These are phyloP conservation scores for Colletotrichum tamarilloi DNA, from an alignment of 2,329 filamentous ascomycete species.

Conservation along the genomic window DNA sequence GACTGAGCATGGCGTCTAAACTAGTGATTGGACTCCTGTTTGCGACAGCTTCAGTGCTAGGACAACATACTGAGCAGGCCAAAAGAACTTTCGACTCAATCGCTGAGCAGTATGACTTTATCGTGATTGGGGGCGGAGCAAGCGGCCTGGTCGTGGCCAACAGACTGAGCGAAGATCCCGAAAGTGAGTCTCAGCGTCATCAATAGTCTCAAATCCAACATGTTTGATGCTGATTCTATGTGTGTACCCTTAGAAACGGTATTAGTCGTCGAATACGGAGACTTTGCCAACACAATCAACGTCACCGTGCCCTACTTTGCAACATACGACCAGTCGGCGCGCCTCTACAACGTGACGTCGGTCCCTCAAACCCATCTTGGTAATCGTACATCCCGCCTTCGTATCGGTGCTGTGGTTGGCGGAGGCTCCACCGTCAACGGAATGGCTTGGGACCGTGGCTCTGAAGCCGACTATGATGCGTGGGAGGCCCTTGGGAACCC, in stretches of 20 bases:
- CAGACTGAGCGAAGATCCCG: conserved; percentile 48
- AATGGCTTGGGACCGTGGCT: conserved; percentile 44
- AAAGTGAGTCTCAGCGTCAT: conserved; percentile 19
- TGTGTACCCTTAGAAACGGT: conserved; percentile 35
- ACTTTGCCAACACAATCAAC: conserved; percentile 40
- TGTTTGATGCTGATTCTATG: too few species aligned
- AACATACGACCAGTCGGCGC: conserved; percentile 29
- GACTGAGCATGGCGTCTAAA: background rate
- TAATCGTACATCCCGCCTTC: conserved; percentile 37
- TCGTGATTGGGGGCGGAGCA: conserved; percentile 49
- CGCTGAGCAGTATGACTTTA: conserved; percentile 43
- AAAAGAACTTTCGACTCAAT: background rate
- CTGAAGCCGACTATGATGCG: conserved; percentile 43
- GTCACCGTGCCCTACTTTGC: conserved; percentile 39
- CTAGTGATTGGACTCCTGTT: background rate
- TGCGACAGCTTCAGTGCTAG: background rate
- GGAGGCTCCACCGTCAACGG: conserved; percentile 45
- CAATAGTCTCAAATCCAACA: accelerated
- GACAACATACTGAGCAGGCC: background rate
- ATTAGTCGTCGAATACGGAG: conserved; percentile 44
- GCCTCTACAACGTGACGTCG: conserved; percentile 35
- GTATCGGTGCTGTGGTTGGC: conserved; percentile 42
- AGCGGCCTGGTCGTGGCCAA: conserved; percentile 50
- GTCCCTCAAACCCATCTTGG: conserved; percentile 41
- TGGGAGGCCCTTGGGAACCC: conserved; percentile 52